Evolutionary conservation across 176 grass and related monocot species (phyloP), one percentile per base, ranked within the genome.

Genomic region (Juncus inflexus): DNA sequence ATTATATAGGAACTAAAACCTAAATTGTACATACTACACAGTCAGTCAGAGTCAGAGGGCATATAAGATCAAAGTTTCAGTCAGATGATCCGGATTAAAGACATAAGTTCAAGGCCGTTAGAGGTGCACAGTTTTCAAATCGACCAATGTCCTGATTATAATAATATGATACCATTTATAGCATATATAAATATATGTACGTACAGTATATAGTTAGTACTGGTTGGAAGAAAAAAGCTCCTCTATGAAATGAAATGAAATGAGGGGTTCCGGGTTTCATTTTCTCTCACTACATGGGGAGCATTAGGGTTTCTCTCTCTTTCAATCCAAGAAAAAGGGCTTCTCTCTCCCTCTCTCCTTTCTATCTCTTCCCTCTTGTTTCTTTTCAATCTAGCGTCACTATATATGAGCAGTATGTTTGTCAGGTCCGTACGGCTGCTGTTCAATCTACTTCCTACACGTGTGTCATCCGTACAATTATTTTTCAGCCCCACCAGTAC

Each of bases 381-480:
- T 47, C 43, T 47, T 47, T 9, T 47, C 43, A 47, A 47, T 63
- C 37, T 62, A 42, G 61, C 15, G 77, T 73, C 77, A 72, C 68
- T 73, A 58, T 66, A 49, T 60, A 58, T 59, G 68, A 72, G 63
- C 59, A 79, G 67, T 79, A 59, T 58, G 28, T 40, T 43, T 40
- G 53, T 78, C 76, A 78, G 76, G 40, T 42, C 61, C 47, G 77
- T 79, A 73, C 76, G 39, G 60, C 38, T 65, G 60, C 61, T 56
- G 16, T 52, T 13, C 58, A 52, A 43, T 79, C 37, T 58, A 10
- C 12, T 65, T 6, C 39, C 16, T 79, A 66, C 77, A 65, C 76
- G 76, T 78, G 76, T 78, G 50, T 50, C 39, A 8, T 9, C 61
- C 41, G 68, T 49, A 65, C 77, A 73, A 79, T 79, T 79, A 73